phyloP scores from a whole-genome alignment of 139 green algal genomes.

The Tetraselmis striata region DNA sequence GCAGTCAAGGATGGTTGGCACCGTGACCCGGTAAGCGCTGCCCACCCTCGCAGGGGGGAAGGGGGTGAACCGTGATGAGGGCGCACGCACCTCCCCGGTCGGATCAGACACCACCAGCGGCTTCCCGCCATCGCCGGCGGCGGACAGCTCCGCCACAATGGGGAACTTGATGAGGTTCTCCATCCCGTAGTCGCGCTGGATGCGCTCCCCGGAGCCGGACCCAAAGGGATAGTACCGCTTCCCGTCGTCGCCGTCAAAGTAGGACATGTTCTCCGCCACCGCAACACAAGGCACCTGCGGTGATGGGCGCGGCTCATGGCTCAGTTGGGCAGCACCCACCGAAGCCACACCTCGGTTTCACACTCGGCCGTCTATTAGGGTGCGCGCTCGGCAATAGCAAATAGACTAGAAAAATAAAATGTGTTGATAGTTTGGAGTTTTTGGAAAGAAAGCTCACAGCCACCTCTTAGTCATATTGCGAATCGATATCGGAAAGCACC shows the following conservation, averaged over 20 bases:
- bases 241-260: conserved; percentile 86
- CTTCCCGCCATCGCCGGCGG: conserved; percentile 76
- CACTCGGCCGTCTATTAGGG: too few species aligned
- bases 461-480: too few species aligned
- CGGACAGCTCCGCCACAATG: conserved; percentile 83
- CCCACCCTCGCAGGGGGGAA: neutral
- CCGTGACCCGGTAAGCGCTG: too few species aligned
- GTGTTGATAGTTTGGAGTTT: too few species aligned
- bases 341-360: neutral
- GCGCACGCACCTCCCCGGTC: conserved; percentile 20
- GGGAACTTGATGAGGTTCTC: conserved; percentile 89
- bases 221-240: conserved; percentile 80
- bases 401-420: too few species aligned
- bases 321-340: neutral
- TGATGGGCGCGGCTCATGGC: too few species aligned
- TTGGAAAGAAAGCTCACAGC: too few species aligned
- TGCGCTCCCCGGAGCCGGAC: conserved; percentile 50
- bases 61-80: neutral
- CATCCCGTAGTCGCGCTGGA: conserved; percentile 86
- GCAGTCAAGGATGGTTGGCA: neutral
- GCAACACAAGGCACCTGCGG: conserved; percentile 82
- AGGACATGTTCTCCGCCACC: conserved; percentile 99
- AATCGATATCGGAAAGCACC: too few species aligned
- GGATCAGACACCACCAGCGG: conserved; percentile 85
- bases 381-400: neutral